Base-by-base conservation (phyloP, 73 alveolate genomes). In the Paraurostyla sp. region DNA sequence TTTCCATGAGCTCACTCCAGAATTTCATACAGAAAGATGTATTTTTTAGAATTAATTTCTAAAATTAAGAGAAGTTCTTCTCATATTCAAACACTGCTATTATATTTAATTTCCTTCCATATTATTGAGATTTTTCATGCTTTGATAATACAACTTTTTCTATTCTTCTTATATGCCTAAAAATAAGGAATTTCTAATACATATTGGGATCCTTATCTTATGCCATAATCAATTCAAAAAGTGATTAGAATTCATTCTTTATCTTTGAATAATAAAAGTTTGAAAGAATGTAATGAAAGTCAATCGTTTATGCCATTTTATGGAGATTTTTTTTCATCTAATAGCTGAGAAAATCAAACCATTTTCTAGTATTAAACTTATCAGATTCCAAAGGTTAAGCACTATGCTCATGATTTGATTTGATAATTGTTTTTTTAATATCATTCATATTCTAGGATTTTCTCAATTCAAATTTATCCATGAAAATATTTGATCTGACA, bases 1-100 rank as follows among this genome's bases (percentile, higher is more conserved):
- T 73, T 50, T 73, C 87, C 2, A 73, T 27, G 6, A 73, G 71
- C 51, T 73, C 73, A n/a, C 38, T 11, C 87, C 87, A 73, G 27
- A 73, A 73, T 43, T 73, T 42, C 3, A 73, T 73, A 36, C 87
- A 73, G 11, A 43, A 43, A 6, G 87, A 73, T 1, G 87, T 45
- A 30, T 48, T 73, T 50, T 73, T 45, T 4, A 11, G 7, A 0
- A 73, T 73, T 71, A 50, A 25, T 50, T 73, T 48, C 42, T 73
- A 35, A 20, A 73, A 50, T 25, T 23, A 25, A 2, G 73, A 27
- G 35, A 48, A 73, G 36, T 27, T 33, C 49, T 45, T 73, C 36
- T 73, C 87, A 50, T 48, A 73, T 23, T 73, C 69, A 73, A 16
- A 50, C 11, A 73, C 87, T 13, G 73, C 41, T 0, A 73, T 13